phyloP scores from a whole-genome alignment of 1,284 basidiomycete genomes.

The Ustilago crameri region DNA sequence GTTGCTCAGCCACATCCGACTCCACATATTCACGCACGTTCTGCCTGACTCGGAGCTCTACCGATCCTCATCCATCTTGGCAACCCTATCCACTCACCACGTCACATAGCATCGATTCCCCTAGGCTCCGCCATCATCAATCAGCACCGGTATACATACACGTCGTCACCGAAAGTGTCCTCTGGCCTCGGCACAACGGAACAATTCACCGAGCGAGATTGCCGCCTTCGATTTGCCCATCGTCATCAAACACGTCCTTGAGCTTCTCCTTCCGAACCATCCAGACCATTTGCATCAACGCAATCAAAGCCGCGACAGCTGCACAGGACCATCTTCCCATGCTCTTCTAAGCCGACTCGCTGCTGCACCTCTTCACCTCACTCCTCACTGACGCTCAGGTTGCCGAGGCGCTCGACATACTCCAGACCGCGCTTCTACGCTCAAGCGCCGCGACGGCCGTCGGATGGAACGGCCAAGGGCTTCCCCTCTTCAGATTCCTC shows the following conservation, averaged over 20 bases:
- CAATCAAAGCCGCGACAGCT: no score
- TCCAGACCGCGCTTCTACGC: slow-evolving; percentile 6
- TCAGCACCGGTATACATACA: background rate
- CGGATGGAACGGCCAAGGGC: slow-evolving; percentile 45
- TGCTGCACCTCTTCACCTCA: background rate
- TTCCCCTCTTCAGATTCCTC: slow-evolving; percentile 44
- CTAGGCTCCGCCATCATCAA: background rate
- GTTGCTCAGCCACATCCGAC: slow-evolving; percentile 2
- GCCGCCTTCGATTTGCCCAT: background rate
- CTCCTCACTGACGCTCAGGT: background rate
- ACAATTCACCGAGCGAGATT: background rate
- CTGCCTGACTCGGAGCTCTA: slow-evolving; percentile 1
- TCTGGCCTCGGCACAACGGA: background rate
- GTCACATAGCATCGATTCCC: background rate
- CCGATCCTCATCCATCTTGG: background rate
- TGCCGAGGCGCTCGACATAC: slow-evolving; percentile 4
- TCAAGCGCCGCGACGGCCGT: slow-evolving; percentile 25
- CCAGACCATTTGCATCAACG: no score
- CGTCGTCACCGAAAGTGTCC: background rate
- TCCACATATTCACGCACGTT: background rate
- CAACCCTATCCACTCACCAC: background rate
- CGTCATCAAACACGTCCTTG: background rate
- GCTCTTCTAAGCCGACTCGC: background rate
- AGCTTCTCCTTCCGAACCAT: no score
- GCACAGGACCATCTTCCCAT: no score